Base-by-base conservation (phyloP, 2,329 filamentous ascomycete species). In the Xylariaceae sp. region DNA sequence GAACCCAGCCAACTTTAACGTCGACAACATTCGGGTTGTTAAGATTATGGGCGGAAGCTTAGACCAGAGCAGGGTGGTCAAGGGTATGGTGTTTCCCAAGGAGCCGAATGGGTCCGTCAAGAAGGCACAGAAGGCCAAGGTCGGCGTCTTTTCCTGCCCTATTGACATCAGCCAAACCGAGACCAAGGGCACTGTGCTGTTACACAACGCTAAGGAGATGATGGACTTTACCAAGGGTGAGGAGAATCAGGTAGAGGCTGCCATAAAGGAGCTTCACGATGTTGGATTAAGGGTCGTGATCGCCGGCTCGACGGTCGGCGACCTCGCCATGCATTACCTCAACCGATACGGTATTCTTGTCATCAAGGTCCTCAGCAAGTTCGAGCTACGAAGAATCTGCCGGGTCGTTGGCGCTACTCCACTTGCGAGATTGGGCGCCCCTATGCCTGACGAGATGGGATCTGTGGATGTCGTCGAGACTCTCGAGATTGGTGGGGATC, bases 371-470 rank as follows among this genome's bases (percentile, higher is more conserved):
- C 86, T 98, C 69, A 96, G 92, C 79, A 99, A 99, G 78, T 99
- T 98, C 71, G 95, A 99, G 78, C 86, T 99, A 59, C 89, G 95
- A 67, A 86, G 95, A 70, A 81, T 98, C 69, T 99, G 96, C 83
- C 89, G 95, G 61, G 95, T 99, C 20, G 93, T 98, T 50, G 93
- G 93, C 61, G 95, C 95, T 54, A 97, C 95, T 14, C 95, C 95
- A n/a, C 84, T 99, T 60, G 96, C 96, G 50, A 89, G 95, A 68
- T 82, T 99, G 46, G 95, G 95, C 63, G 95, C 96, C 16, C 95
- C 95, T 44, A 99, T 99, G 95, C 95, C 96, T n/a, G 95, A 99
- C 67, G 95, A 99, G 82, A 98, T 96, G 93, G 95, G 95, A 63
- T 89, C 78, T 67, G 87, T 99, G 62, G 95, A 99, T 73, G 76